Percentiles rank a stretch among this genome's conserved stretches.
Conservation (phyloP, 1,284 basidiomycete genomes). For the Kwoniella shivajii region DNA sequence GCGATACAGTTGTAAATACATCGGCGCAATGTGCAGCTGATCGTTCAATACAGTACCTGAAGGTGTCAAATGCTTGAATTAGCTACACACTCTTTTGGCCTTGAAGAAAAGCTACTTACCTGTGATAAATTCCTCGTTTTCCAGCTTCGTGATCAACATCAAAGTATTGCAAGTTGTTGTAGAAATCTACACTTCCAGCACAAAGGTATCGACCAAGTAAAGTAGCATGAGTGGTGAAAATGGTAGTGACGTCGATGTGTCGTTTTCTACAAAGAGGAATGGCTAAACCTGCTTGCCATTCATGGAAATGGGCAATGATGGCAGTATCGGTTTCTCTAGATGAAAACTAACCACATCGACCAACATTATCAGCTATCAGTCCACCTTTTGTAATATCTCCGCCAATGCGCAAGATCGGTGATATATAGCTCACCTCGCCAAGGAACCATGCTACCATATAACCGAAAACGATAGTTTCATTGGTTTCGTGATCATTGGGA, state of each 20-base stretch:
- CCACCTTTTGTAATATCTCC: no score
- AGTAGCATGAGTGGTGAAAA: slow-evolving; percentile 98
- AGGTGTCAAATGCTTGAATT: slow-evolving; percentile 55
- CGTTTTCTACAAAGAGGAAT: slow-evolving; percentile 95
- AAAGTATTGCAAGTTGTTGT: slow-evolving; percentile 99
- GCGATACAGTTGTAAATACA: slow-evolving; percentile 96
- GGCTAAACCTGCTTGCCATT: slow-evolving; percentile 97
- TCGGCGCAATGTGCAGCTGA: slow-evolving; percentile 93
- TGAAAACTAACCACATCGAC: slow-evolving; percentile 64
- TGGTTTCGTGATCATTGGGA: slow-evolving; percentile 94
- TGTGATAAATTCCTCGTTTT: slow-evolving; percentile 86
- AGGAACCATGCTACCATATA: slow-evolving; percentile 99
- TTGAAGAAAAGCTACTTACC: slow-evolving; percentile 36
- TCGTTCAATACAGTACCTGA: slow-evolving; percentile 93
- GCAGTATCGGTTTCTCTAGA: slow-evolving; percentile 75
- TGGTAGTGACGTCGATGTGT: slow-evolving; percentile 95
- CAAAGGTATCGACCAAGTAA: slow-evolving; percentile 97
- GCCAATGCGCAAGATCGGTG: not conserved
- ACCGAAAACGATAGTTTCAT: slow-evolving; percentile 98
- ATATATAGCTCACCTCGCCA: slow-evolving; percentile 71
- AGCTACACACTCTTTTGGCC: no score
- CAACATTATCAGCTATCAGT: not conserved
- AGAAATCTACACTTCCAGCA: slow-evolving; percentile 96
- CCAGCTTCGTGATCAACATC: slow-evolving; percentile 99
- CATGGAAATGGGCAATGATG: slow-evolving; percentile 96